Base-by-base conservation (phyloP, 495 filamentous ascomycete species). In the Aspergillus panamensis region DNA sequence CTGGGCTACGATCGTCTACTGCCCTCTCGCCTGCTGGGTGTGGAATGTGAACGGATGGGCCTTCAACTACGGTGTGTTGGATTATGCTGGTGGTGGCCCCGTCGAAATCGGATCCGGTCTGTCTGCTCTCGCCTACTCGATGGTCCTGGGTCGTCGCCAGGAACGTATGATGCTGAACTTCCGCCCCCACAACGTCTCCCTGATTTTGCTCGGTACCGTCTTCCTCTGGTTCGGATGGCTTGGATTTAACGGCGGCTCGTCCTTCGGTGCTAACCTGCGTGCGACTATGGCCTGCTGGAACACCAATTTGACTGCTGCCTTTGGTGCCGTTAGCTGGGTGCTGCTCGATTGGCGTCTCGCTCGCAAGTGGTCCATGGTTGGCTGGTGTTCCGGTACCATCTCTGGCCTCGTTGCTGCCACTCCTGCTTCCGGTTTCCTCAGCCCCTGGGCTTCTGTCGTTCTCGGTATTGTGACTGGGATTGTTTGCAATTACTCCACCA, bases 161-260 rank as follows among this genome's bases (percentile, higher is more conserved):
- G 94, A 97, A 80, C 95, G 92, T 82, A 97, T 97, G 94, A 96
- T 97, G 87, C 82, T 97, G 70, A 91, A 96, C 69, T 86, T 86
- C 82, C 87, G 90, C 51, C 95, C 94, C 2, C 94, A 98, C 84
- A 98, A 97, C 77, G 93, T 97, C 63, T 97, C 94, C 8, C 80
- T 97, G 63, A 97, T 98, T 71, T 89, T 93, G 8, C 87, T 98
- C 63, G 94, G 94, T 48, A 97, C 94, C 8, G 83, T 95, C 54
- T 84, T 98, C 69, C 88, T 98, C 48, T 97, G 93, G 93, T 96
- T 97, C 69, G 94, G 94, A 66, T 97, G 95, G 94, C 79, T 98
- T 59, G 95, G 92, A 40, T 98, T 98, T 83, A 97, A 98, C 80
- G 94, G 94, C 64, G 94, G 94, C 47, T 97, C 93, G 8, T 74